phyloP scores from a whole-genome alignment of 2,329 filamentous ascomycete genomes.

The Cladophialophora carrionii region DNA sequence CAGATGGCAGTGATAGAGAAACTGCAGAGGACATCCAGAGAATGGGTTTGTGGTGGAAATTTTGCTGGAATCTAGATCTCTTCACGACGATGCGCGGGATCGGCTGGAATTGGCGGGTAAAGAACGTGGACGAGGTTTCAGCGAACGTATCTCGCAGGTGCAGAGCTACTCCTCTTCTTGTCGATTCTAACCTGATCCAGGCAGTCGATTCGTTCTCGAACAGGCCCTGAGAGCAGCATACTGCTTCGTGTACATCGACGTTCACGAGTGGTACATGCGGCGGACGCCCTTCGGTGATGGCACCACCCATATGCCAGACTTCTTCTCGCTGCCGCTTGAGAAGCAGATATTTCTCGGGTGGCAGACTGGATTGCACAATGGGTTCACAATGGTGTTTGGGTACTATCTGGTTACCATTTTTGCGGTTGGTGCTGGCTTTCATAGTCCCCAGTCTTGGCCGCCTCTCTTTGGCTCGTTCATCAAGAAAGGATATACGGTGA shows the following conservation, averaged over 20 bases:
- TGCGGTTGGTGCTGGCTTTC: slow-evolving; percentile 16
- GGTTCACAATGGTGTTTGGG: slow-evolving; percentile 26
- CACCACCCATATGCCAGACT: slow-evolving; percentile 7
- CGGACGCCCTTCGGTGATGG: slow-evolving; percentile 11
- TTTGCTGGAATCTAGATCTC: slow-evolving; percentile 61
- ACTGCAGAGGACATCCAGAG: slow-evolving; percentile 19
- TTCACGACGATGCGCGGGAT: slow-evolving; percentile 62
- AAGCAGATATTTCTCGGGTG: slow-evolving; percentile 24
- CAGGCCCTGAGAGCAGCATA: slow-evolving; percentile 20
- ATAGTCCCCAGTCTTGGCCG: slow-evolving; percentile 28
- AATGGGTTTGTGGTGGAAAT: slow-evolving; percentile 31
- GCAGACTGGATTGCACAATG: slow-evolving; percentile 22
- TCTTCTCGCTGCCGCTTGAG: slow-evolving; percentile 25
- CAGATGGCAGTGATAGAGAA: slow-evolving; percentile 21
- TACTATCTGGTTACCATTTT: slow-evolving; percentile 26
- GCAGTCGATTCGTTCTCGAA: slow-evolving; percentile 25
- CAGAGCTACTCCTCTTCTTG: not conserved
- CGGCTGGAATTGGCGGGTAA: slow-evolving; percentile 62
- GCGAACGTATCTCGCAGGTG: slow-evolving; percentile 17
- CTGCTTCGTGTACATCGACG: slow-evolving; percentile 24
- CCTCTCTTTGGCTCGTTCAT: slow-evolving; percentile 31
- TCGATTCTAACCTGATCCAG: slow-evolving; percentile 6
- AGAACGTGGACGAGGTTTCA: slow-evolving; percentile 29
- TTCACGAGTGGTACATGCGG: slow-evolving; percentile 25
- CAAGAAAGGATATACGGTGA: slow-evolving; percentile 27